Conservation (phyloP, 352 stramenopile genomes). For the Phytophthora pseudosyringae region DNA sequence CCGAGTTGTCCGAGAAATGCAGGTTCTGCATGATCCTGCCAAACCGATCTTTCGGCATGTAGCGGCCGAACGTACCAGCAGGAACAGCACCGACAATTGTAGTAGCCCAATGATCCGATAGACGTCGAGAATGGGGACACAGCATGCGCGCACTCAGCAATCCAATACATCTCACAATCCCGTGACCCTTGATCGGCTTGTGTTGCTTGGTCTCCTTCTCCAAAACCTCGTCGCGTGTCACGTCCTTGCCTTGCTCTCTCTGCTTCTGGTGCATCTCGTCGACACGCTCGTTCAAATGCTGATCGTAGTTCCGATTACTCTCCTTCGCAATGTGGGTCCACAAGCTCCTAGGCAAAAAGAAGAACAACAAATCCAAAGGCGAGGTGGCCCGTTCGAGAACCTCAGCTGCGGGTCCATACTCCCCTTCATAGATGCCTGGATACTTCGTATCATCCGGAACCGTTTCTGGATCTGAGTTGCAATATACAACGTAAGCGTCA, state of each 20-base stretch:
- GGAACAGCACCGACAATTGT: constrained; percentile 5
- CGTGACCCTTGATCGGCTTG: constrained; percentile 18
- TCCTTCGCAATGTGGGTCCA: constrained; percentile 16
- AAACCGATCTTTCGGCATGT: constrained; percentile 19
- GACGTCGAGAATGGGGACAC: constrained; percentile 6
- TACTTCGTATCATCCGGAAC: constrained; percentile 3
- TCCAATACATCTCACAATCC: constrained; percentile 21
- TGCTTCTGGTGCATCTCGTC: constrained; percentile 5
- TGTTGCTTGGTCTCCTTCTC: constrained; percentile 6
- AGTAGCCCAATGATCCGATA: constrained; percentile 21
- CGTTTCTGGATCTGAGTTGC: not conserved
- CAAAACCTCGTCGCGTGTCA: constrained; percentile 3
- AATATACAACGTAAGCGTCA: constrained; percentile 4
- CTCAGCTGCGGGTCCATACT: not conserved
- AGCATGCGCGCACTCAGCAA: constrained; percentile 14
- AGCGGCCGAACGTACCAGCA: constrained; percentile 19
- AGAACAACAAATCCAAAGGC: constrained; percentile 17
- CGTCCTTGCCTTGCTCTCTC: not conserved
- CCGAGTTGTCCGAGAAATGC: constrained; percentile 19
- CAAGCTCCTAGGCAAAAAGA: constrained; percentile 19
- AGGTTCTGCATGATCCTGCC: constrained; percentile 20
- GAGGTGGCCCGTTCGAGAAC: constrained; percentile 3
- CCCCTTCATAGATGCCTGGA: not conserved
- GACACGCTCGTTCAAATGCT: constrained; percentile 14
- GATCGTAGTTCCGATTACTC: constrained; percentile 21